Percentiles rank a stretch among this genome's conserved stretches.
Conservation (phyloP, 495 filamentous ascomycete genomes). For the Clohesyomyces aquaticus region DNA sequence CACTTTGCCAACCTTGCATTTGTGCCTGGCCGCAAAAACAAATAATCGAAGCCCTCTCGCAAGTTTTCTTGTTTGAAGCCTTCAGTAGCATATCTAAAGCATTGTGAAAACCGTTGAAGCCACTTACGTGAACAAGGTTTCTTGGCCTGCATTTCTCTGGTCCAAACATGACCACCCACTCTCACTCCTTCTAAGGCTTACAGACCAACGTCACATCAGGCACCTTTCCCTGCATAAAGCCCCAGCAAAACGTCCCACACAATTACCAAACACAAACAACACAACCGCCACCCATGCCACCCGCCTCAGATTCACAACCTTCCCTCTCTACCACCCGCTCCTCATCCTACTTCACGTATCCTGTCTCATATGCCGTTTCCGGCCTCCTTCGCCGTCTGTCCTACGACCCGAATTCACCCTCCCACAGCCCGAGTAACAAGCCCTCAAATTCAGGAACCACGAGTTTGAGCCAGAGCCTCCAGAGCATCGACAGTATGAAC, state of each 20-base stretch:
- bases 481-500: slow-evolving; percentile 36
- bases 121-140: background rate
- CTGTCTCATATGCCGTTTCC: slow-evolving; percentile 45
- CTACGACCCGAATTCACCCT: slow-evolving; percentile 33
- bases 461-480: slow-evolving; percentile 30
- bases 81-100: background rate
- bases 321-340: slow-evolving; percentile 19
- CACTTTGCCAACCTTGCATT: slow-evolving; percentile 3
- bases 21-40: slow-evolving; percentile 23
- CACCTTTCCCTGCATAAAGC: background rate
- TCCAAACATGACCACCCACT: slow-evolving; percentile 3
- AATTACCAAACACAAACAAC: background rate
- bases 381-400: slow-evolving; percentile 47
- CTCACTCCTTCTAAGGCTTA: background rate
- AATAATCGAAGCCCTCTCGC: background rate
- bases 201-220: slow-evolving; percentile 6
- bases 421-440: background rate
- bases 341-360: slow-evolving; percentile 47
- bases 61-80: background rate
- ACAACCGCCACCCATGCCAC: slow-evolving; percentile 32
- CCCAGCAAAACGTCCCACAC: background rate
- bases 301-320: slow-evolving; percentile 28
- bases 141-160: slow-evolving; percentile 1
- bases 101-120: background rate
- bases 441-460: slow-evolving; percentile 21